Percentiles rank a stretch among this genome's conserved stretches.
Evolutionary conservation across 805 yeast genomes (phyloP).

Genomic region (Spathaspora passalidarum): DNA sequence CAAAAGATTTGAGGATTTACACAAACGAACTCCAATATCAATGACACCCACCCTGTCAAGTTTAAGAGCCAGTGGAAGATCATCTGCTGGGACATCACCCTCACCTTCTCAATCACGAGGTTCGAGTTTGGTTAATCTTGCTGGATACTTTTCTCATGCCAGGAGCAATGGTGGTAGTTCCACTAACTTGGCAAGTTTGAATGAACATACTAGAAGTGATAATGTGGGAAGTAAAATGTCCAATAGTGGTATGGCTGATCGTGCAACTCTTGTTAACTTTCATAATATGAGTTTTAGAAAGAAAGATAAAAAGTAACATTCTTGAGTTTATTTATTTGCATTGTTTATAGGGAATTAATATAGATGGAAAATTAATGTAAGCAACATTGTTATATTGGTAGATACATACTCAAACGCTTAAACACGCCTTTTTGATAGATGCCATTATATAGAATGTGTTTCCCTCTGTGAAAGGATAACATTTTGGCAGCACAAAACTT

Average conservation of each 20-base stretch:
- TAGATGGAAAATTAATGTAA: not conserved
- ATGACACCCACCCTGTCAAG: conserved; percentile 6
- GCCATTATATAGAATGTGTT: too few relatives aligned
- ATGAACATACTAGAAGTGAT: conserved; percentile 1
- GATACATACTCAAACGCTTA: too few relatives aligned
- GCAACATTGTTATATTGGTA: too few relatives aligned
- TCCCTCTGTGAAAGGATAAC: too few relatives aligned
- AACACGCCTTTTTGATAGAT: too few relatives aligned
- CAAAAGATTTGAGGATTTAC: conserved; percentile 23
- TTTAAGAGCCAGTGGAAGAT: conserved; percentile 17
- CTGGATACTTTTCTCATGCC: not conserved
- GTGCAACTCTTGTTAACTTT: not conserved
- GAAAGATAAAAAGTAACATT: conserved; percentile 24
- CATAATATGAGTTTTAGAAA: conserved; percentile 16
- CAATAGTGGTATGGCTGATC: not conserved
- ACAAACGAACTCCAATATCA: conserved; percentile 16
- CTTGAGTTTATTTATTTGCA: not conserved
- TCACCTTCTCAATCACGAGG: not conserved
- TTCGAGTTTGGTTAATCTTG: not conserved
- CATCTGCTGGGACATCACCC: conserved; percentile 16
- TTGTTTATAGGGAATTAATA: not conserved
- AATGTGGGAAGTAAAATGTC: not conserved
- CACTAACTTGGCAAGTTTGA: conserved; percentile 6
- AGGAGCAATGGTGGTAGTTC: not conserved
- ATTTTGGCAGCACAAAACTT: too few relatives aligned